Percentiles rank a stretch among this genome's conserved stretches.
phyloP scores from a whole-genome alignment of 805 yeast genomes.

The Sugiyamaella americana region DNA sequence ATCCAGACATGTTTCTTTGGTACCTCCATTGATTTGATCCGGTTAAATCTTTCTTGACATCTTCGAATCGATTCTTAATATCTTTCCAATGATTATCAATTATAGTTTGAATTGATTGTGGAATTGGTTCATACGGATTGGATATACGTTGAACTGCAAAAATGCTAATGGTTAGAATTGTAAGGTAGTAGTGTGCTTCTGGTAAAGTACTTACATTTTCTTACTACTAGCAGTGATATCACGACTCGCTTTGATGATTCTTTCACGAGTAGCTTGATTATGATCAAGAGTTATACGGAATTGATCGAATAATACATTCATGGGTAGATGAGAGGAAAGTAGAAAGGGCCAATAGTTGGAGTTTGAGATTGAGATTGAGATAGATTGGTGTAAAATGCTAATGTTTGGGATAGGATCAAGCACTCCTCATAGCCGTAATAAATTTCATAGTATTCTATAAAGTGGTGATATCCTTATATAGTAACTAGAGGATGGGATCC shows the following conservation, averaged over 20 bases:
- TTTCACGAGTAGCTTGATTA: slow-evolving; percentile 34
- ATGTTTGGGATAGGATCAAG: too few relatives aligned
- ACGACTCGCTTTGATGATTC: slow-evolving; percentile 33
- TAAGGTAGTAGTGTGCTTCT: too few relatives aligned
- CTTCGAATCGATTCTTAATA: slow-evolving; percentile 5
- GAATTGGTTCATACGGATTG: not conserved
- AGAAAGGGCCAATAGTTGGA: too few relatives aligned
- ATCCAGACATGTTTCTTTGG: slow-evolving; percentile 19
- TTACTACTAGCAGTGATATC: slow-evolving; percentile 38
- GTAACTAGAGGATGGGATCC: too few relatives aligned
- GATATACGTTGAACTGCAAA: slow-evolving; percentile 4
- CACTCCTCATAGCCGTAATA: too few relatives aligned
- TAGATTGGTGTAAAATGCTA: too few relatives aligned
- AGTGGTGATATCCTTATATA: too few relatives aligned
- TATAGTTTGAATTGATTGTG: not conserved
- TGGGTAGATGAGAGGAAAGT: too few relatives aligned
- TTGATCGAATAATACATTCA: slow-evolving; percentile 1
- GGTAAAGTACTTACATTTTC: slow-evolving; percentile 30
- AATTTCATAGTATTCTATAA: too few relatives aligned
- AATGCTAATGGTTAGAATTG: too few relatives aligned
- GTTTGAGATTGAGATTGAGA: too few relatives aligned
- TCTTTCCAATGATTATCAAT: slow-evolving; percentile 2
- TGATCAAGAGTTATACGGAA: slow-evolving; percentile 17
- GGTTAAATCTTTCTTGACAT: slow-evolving; percentile 8
- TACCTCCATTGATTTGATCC: slow-evolving; percentile 15